Evolutionary conservation across 2,329 filamentous ascomycete species (phyloP).

Genomic region (Grosmannia clavigera): DNA sequence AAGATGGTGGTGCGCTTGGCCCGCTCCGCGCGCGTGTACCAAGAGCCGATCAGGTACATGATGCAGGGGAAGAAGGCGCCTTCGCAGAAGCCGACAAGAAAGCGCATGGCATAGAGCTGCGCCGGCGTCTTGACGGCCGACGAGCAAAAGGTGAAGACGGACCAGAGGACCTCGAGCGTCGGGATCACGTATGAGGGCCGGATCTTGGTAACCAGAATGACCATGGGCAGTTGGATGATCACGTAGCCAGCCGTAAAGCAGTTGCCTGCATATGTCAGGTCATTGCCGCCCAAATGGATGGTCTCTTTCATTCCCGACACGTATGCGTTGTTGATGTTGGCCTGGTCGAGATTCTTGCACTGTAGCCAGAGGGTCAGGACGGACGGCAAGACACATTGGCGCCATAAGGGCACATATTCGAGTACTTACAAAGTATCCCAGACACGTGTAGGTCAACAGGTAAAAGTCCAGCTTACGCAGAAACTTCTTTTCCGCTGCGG

Average conservation of each 20-base stretch:
- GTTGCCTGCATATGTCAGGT: slow-evolving; percentile 7
- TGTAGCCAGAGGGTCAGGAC: neutral
- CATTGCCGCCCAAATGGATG: slow-evolving; percentile 8
- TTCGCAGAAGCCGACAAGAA: slow-evolving; percentile 41
- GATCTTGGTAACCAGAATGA: slow-evolving; percentile 1
- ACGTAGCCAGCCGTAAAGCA: slow-evolving; percentile 15
- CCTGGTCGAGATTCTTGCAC: slow-evolving; percentile 39
- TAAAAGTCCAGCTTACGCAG: slow-evolving; percentile 36
- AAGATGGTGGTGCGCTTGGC: slow-evolving; percentile 52
- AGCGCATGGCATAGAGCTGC: slow-evolving; percentile 34
- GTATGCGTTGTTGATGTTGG: slow-evolving; percentile 36
- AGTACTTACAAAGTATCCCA: slow-evolving; percentile 27
- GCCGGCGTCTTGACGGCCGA: slow-evolving; percentile 8
- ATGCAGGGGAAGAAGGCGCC: slow-evolving; percentile 41
- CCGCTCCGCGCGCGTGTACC: slow-evolving; percentile 48
- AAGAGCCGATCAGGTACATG: slow-evolving; percentile 33
- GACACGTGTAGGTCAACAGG: slow-evolving; percentile 49
- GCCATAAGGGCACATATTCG: slow-evolving; percentile 15
- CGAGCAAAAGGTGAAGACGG: slow-evolving; percentile 14
- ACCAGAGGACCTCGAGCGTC: slow-evolving; percentile 9
- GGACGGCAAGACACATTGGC: too few relatives aligned
- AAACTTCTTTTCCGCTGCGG: slow-evolving; percentile 12
- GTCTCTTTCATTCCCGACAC: slow-evolving; percentile 12
- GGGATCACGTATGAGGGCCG: slow-evolving; percentile 7
- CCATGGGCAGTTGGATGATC: slow-evolving; percentile 12